These are phyloP conservation scores for Rostrohypoxylon terebratum DNA, from an alignment of 495 filamentous ascomycete genomes.

Conservation along the genomic window DNA sequence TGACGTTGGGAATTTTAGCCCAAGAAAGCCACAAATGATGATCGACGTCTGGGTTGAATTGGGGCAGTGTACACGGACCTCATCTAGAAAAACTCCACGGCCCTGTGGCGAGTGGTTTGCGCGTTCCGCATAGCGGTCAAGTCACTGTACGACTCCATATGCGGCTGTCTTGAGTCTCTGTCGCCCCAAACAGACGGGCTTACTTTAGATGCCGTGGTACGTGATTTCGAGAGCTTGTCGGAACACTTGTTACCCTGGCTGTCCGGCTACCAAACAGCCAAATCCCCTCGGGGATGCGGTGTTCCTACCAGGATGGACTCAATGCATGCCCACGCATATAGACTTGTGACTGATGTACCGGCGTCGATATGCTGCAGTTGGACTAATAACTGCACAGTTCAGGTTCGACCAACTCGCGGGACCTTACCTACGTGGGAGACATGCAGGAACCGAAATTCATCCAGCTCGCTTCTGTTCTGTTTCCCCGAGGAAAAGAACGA, in stretches of 20 bases:
- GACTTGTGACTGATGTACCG: conserved; percentile 10
- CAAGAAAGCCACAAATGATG: conserved; percentile 38
- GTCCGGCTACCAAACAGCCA: neutral
- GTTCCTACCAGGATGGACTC: conserved; percentile 23
- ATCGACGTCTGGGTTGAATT: conserved; percentile 38
- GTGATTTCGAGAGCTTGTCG: conserved; percentile 18
- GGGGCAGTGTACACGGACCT: conserved; percentile 39
- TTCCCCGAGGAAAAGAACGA: neutral
- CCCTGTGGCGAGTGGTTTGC: conserved; percentile 45
- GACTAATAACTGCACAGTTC: conserved; percentile 13
- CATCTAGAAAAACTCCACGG: conserved; percentile 12
- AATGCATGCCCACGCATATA: conserved; percentile 3
- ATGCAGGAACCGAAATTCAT: conserved; percentile 19
- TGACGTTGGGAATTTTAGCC: conserved; percentile 40
- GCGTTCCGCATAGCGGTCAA: conserved; percentile 30
- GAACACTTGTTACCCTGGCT: conserved; percentile 23
- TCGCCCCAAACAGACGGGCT: conserved; percentile 23
- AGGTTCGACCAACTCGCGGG: conserved; percentile 7
- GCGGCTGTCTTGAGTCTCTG: conserved; percentile 38
- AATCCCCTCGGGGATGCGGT: conserved; percentile 23
- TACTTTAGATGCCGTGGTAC: conserved; percentile 29
- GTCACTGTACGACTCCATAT: conserved; percentile 40
- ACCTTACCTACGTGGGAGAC: conserved; percentile 9
- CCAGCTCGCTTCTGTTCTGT: neutral
- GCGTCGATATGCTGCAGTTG: conserved; percentile 11